Conservation (phyloP, 179 eudicot genomes). For the Silene coronaria region DNA sequence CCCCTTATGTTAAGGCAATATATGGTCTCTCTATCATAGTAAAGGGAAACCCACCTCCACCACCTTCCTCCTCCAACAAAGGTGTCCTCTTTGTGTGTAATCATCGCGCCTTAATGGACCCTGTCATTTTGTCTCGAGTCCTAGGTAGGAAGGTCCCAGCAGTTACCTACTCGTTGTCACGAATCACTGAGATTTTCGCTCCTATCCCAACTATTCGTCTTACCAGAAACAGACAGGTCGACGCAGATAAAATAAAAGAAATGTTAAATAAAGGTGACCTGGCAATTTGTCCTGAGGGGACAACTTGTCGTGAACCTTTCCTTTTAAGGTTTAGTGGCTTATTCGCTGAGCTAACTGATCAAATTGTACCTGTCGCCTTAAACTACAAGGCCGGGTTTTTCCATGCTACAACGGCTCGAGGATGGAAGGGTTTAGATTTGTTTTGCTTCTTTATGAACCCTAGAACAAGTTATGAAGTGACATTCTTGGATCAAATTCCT, state of each 20-base stretch:
- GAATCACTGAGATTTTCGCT: conserved; percentile 53
- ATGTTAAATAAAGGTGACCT: conserved; percentile 47
- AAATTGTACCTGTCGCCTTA: conserved; percentile 77
- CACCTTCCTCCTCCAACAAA: conserved; percentile 27
- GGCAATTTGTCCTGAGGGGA: conserved; percentile 72
- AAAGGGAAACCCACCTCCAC: conserved; percentile 27
- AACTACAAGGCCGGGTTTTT: conserved; percentile 58
- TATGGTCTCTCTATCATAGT: conserved; percentile 17
- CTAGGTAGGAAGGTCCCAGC: conserved; percentile 57
- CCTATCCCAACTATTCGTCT: conserved; percentile 69
- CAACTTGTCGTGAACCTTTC: conserved; percentile 76
- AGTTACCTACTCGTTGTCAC: conserved; percentile 64
- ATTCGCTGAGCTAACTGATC: conserved; percentile 71
- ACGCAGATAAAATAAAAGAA: conserved; percentile 42
- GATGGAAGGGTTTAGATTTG: conserved; percentile 69
- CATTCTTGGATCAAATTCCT: conserved; percentile 56
- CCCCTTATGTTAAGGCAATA: conserved; percentile 26
- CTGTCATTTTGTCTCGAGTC: conserved; percentile 56
- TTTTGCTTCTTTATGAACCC: conserved; percentile 74
- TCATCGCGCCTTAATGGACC: conserved; percentile 74
- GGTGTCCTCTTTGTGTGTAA: conserved; percentile 75
- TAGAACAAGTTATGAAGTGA: conserved; percentile 59
- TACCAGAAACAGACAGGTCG: conserved; percentile 52
- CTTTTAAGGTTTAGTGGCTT: conserved; percentile 60
- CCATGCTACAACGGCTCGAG: conserved; percentile 68